phyloP scores from a whole-genome alignment of 2,329 filamentous ascomycete genomes.

The Colletotrichum brevisporum region DNA sequence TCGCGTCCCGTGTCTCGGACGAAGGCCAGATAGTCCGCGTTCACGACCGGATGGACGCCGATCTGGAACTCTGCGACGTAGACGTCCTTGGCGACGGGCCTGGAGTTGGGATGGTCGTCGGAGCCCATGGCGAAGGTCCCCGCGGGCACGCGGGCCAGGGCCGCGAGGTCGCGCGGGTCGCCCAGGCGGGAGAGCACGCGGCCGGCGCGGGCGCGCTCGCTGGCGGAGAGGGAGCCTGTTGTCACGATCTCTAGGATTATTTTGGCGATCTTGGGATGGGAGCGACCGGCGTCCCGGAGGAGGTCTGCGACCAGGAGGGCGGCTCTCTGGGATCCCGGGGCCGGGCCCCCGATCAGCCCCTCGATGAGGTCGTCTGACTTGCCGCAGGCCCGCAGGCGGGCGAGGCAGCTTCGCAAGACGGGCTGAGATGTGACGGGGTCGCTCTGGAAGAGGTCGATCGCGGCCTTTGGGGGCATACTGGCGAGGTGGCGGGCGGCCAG shows the following conservation, averaged over 20 bases:
- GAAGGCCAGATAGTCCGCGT: constrained; percentile 13
- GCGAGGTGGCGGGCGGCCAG: constrained; percentile 15
- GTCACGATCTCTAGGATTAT: neutral
- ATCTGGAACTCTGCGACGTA: constrained; percentile 1
- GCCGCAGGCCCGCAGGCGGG: neutral
- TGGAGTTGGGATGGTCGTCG: constrained; percentile 27
- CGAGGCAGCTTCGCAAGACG: neutral
- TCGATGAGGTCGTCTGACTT: neutral
- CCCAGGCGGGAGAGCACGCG: constrained; percentile 12
- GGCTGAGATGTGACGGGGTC: neutral
- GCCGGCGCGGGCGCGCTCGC: constrained; percentile 11
- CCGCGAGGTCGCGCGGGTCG: constrained; percentile 24
- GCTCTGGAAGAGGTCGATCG: neutral
- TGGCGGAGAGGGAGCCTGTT: neutral
- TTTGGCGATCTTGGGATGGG: neutral
- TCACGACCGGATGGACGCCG: constrained; percentile 21
- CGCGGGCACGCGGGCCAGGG: constrained; percentile 7
- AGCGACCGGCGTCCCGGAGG: neutral
- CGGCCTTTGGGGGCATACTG: neutral
- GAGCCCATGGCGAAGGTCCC: constrained; percentile 27
- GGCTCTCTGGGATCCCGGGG: neutral
- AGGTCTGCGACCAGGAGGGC: constrained; percentile 19
- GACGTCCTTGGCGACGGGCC: neutral
- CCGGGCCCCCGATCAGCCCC: neutral
- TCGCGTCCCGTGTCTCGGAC: constrained; percentile 8